phyloP scores from a whole-genome alignment of 371 early-diverging fungal species.

The Cladochytrium tenue region DNA sequence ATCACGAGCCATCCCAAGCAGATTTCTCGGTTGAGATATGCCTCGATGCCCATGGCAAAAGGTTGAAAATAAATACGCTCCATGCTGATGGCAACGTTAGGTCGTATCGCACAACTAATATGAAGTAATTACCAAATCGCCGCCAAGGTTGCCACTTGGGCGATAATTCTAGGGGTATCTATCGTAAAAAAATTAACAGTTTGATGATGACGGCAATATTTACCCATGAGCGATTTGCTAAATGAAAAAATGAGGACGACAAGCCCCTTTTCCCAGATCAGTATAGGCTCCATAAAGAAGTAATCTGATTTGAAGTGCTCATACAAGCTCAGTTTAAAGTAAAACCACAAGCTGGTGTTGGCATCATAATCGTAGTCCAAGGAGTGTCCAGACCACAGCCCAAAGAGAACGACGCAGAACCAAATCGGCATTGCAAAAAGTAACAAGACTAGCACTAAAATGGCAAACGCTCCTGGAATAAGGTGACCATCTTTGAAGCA shows the following conservation, averaged over 20 bases:
- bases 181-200: no score
- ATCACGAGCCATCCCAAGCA: conserved; percentile 20
- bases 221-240: no score
- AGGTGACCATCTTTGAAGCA: not conserved
- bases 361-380: not conserved
- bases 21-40: conserved; percentile 27
- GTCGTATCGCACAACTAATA: no score
- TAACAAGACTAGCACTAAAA: not conserved
- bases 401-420: not conserved
- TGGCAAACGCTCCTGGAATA: not conserved
- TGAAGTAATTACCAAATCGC: no score
- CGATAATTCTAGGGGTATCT: no score
- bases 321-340: conserved; percentile 3
- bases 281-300: conserved; percentile 21
- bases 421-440: not conserved
- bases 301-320: conserved; percentile 7
- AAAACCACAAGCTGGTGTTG: not conserved
- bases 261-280: conserved; percentile 24
- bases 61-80: conserved; percentile 16
- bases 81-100: no score
- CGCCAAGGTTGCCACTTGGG: no score
- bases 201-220: no score
- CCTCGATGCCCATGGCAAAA: conserved; percentile 14
- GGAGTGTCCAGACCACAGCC: not conserved
- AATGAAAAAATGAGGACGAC: conserved; percentile 23